Percentiles rank a stretch among this genome's conserved stretches.
Evolutionary conservation across 1,139 yeast genomes (phyloP).

Genomic region (Saccharomyces hybrid): DNA sequence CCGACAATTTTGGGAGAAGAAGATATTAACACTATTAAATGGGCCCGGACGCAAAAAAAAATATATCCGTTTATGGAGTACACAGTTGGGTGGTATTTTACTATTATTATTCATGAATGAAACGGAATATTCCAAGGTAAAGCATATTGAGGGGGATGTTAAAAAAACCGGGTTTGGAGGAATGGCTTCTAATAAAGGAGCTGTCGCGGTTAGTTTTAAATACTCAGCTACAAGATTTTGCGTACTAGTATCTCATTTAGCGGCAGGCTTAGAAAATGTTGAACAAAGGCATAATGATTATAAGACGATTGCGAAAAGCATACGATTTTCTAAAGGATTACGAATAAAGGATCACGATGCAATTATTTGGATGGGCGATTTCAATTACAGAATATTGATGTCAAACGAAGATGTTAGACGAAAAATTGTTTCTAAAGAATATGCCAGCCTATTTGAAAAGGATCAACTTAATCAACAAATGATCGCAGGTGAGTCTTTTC

Average conservation of each 20-base stretch:
- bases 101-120: conserved; percentile 63
- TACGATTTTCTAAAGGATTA: conserved; percentile 65
- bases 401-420: conserved; percentile 69
- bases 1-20: conserved; percentile 71
- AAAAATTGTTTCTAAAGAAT: conserved; percentile 43
- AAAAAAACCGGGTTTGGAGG: conserved; percentile 91
- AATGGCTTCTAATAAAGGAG: conserved; percentile 88
- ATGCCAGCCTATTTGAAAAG: conserved; percentile 47
- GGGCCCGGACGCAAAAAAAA: conserved; percentile 36
- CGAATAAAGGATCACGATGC: conserved; percentile 76
- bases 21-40: conserved; percentile 53
- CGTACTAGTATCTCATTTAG: conserved; percentile 84
- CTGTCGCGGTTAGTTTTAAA: conserved; percentile 74
- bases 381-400: conserved; percentile 75
- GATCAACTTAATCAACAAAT: conserved; percentile 85
- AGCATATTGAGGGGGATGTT: conserved; percentile 69
- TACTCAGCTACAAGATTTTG: conserved; percentile 76
- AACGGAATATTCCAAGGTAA: conserved; percentile 54
- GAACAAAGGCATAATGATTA: conserved; percentile 88
- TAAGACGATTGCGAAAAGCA: conserved; percentile 68
- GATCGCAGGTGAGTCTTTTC: conserved; percentile 79
- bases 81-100: conserved; percentile 91
- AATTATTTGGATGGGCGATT: conserved; percentile 92
- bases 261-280: conserved; percentile 82
- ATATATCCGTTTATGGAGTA: conserved; percentile 70